Evolutionary conservation across 75 land plant genomes (phyloP).

Genomic region (Picea sitchensis): DNA sequence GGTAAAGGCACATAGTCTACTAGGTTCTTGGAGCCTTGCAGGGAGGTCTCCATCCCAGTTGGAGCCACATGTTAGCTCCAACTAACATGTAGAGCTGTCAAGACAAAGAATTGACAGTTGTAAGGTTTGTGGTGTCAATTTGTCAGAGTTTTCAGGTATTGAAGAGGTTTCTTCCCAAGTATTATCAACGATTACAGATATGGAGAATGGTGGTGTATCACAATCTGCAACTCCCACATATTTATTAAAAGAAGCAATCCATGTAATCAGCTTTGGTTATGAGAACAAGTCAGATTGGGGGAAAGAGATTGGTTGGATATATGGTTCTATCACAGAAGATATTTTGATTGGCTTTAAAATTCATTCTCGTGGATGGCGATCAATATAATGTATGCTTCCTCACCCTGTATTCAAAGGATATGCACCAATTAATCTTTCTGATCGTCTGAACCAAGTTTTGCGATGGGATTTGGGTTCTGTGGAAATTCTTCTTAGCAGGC

Average conservation of each 20-base stretch:
- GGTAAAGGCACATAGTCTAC: too few relatives aligned
- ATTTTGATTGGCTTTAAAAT: constrained; percentile 26
- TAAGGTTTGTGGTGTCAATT: too few relatives aligned
- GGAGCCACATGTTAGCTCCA: too few relatives aligned
- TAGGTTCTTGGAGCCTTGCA: too few relatives aligned
- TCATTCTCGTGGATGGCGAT: constrained; percentile 29
- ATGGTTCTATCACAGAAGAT: constrained; percentile 31
- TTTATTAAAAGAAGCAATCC: constrained; percentile 29
- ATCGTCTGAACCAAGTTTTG: constrained; percentile 74
- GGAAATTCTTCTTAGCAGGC: constrained; percentile 75
- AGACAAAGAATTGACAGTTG: too few relatives aligned
- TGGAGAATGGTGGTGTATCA: constrained; percentile 26
- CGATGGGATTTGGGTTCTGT: constrained; percentile 83
- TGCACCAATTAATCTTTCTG: constrained; percentile 71
- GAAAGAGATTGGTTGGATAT: constrained; percentile 48
- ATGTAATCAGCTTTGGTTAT: constrained; percentile 30
- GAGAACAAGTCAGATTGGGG: constrained; percentile 36
- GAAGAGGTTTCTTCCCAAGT: too few relatives aligned
- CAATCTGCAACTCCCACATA: constrained; percentile 17
- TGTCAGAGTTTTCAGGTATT: too few relatives aligned
- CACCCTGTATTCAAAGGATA: constrained; percentile 23
- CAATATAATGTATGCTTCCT: constrained; percentile 37
- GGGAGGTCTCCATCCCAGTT: too few relatives aligned
- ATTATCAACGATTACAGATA: too few relatives aligned
- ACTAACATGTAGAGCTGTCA: too few relatives aligned